Conservation (phyloP, 345 rosid genomes). For the Eucalyptus curtisii region DNA sequence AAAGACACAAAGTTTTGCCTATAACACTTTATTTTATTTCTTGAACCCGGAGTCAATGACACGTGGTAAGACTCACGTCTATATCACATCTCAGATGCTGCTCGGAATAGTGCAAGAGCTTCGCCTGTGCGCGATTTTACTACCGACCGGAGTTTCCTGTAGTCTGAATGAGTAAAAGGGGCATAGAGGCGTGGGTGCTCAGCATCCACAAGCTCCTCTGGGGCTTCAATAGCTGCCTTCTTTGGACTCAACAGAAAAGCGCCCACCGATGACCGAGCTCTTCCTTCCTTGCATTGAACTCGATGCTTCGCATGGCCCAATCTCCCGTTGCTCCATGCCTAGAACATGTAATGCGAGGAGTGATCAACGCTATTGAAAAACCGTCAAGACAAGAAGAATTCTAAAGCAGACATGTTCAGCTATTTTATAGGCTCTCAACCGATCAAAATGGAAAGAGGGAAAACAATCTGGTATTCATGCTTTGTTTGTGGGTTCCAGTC, state of each 20-base stretch:
- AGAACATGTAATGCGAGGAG: background rate
- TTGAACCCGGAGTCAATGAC: background rate
- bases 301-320: constrained; percentile 53
- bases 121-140: constrained; percentile 34
- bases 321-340: constrained; percentile 87
- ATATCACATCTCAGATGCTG: background rate
- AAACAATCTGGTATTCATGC: background rate
- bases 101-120: constrained; percentile 20
- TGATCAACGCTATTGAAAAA: background rate
- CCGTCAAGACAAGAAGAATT: background rate
- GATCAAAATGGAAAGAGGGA: background rate
- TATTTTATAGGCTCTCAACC: background rate
- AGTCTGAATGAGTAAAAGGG: constrained; percentile 30
- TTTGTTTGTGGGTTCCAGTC: background rate
- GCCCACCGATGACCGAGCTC: constrained; percentile 50
- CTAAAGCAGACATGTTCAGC: background rate
- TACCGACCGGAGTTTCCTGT: constrained; percentile 30
- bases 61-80: background rate
- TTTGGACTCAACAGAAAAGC: constrained; percentile 58
- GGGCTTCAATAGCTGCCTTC: constrained; percentile 26
- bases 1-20: background rate
- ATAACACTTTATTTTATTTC: background rate
- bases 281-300: constrained; percentile 70
- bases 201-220: constrained; percentile 25
- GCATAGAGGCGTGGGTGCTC: constrained; percentile 38